Evolutionary conservation across 2,329 filamentous ascomycete genomes (phyloP).

Genomic region (Colletotrichum eleusines): DNA sequence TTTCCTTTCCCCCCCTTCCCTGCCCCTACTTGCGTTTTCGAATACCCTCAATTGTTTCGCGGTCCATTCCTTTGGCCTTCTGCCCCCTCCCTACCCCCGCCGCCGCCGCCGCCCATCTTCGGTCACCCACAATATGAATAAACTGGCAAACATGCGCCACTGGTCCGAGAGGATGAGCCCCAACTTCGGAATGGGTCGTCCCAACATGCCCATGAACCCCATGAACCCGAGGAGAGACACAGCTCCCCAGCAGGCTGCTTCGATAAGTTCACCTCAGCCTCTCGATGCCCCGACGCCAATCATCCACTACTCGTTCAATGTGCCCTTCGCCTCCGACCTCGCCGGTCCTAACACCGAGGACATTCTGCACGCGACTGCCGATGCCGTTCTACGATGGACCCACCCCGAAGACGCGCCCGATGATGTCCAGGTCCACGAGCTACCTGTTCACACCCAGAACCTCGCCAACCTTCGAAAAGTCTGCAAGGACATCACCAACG

Average conservation of each 20-base stretch:
- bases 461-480: conserved; percentile 82
- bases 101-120: conserved; percentile 47
- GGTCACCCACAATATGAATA: conserved; percentile 69
- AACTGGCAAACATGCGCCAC: conserved; percentile 78
- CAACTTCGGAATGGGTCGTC: conserved; percentile 74
- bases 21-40: conserved; percentile 42
- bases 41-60: conserved; percentile 35
- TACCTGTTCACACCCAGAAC: conserved; percentile 93
- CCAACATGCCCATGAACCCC: conserved; percentile 66
- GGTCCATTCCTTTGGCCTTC: conserved; percentile 36
- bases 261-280: conserved; percentile 75
- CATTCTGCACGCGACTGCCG: conserved; percentile 90
- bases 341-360: conserved; percentile 94
- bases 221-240: conserved; percentile 71
- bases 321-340: conserved; percentile 93
- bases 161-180: conserved; percentile 78
- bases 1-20: conserved; percentile 40
- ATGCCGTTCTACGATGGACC: conserved; percentile 91
- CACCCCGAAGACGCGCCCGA: conserved; percentile 90
- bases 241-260: conserved; percentile 62
- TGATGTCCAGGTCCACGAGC: conserved; percentile 84
- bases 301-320: conserved; percentile 96
- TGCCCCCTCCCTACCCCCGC: conserved; percentile 45
- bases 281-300: conserved; percentile 70
- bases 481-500: conserved; percentile 84